Percentiles rank a stretch among this genome's conserved stretches.
phyloP scores from a whole-genome alignment of 2,329 filamentous ascomycete species.

The Colletotrichum chlorophyti region DNA sequence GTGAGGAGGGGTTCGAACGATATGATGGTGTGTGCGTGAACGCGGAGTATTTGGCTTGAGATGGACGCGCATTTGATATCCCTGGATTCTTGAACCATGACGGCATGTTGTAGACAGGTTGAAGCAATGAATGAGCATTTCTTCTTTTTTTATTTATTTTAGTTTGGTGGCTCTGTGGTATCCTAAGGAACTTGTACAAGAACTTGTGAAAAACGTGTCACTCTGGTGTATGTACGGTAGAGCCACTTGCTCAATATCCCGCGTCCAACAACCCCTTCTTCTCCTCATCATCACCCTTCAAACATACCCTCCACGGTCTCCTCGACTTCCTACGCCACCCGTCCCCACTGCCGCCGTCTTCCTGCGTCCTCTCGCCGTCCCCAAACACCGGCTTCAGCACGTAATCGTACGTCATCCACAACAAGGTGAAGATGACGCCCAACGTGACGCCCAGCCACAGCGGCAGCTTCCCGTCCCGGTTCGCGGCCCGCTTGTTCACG shows the following conservation, averaged over 20 bases:
- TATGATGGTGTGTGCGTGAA: background rate
- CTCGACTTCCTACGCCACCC: background rate
- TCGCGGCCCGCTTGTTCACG: constrained; percentile 57
- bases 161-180: background rate
- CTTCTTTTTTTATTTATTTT: too few species aligned
- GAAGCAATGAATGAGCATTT: background rate
- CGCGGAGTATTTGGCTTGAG: constrained; percentile 1
- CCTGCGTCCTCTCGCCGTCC: constrained; percentile 77
- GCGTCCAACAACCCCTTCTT: constrained; percentile 30
- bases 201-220: background rate
- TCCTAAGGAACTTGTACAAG: background rate
- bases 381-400: constrained; percentile 72
- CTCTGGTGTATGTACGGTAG: background rate
- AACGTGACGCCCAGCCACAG: constrained; percentile 70
- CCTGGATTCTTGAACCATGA: constrained; percentile 23
- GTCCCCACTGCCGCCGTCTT: constrained; percentile 30
- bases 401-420: constrained; percentile 54
- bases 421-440: constrained; percentile 49
- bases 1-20: background rate
- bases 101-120: constrained; percentile 17
- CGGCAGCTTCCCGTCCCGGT: constrained; percentile 72
- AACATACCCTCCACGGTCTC: constrained; percentile 3
- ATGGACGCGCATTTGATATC: constrained; percentile 22
- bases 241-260: background rate
- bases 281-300: constrained; percentile 32